Conservation (phyloP, 768 basidiomycete genomes). For the Rossbeevera mucosa region DNA sequence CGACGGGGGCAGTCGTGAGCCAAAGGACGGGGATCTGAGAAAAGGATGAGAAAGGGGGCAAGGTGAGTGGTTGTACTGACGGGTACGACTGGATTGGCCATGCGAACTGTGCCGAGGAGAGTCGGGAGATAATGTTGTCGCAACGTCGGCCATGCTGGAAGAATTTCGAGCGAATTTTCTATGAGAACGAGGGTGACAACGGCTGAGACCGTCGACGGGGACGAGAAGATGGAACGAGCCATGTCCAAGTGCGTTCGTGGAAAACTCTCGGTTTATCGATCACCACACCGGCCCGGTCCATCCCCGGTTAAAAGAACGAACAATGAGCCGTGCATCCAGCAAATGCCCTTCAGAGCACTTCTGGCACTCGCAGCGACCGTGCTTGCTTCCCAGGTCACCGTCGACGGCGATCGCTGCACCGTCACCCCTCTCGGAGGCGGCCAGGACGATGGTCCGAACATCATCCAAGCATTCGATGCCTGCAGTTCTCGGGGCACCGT, state of each 20-base stretch:
- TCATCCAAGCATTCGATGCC: constrained; percentile 31
- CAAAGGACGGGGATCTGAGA: constrained; percentile 36
- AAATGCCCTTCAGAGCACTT: neutral
- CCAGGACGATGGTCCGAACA: constrained; percentile 26
- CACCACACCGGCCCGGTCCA: neutral
- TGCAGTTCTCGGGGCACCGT: constrained; percentile 23
- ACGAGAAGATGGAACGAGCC: constrained; percentile 20
- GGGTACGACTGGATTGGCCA: constrained; percentile 35
- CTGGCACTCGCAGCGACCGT: neutral
- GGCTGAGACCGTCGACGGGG: constrained; percentile 14
- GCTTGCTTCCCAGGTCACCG: neutral
- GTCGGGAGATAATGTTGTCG: constrained; percentile 42
- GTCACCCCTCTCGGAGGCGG: constrained; percentile 19
- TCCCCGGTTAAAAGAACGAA: constrained; percentile 2
- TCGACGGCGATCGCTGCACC: constrained; percentile 12
- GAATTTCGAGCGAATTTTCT: constrained; percentile 49
- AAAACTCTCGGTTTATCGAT: constrained; percentile 19
- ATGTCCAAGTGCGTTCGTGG: constrained; percentile 8
- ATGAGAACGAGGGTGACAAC: constrained; percentile 44
- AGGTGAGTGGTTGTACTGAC: constrained; percentile 33
- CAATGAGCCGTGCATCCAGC: neutral
- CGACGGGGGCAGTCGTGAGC: constrained; percentile 42
- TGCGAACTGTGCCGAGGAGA: constrained; percentile 40
- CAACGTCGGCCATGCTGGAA: constrained; percentile 21
- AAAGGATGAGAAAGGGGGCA: neutral